These are phyloP conservation scores for Reticulomyxa filosa DNA, from an alignment of 78 protist species.

Conservation along the genomic window DNA sequence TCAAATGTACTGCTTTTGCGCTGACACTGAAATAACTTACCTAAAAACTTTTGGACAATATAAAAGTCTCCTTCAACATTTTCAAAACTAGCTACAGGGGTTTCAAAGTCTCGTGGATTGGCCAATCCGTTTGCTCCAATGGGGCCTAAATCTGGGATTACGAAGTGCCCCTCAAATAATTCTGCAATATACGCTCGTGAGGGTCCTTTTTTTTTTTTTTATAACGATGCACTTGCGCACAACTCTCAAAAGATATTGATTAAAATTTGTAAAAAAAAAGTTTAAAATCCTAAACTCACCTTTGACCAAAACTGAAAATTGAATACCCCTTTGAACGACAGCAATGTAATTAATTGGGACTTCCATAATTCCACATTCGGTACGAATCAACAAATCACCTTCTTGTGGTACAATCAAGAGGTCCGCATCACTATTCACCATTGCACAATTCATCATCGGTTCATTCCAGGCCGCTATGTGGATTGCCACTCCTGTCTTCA, in stretches of 20 bases:
- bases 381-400: neutral
- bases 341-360: neutral
- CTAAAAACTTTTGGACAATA: constrained; percentile 42
- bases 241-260: neutral
- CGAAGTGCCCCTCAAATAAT: constrained; percentile 55
- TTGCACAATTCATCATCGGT: neutral
- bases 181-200: constrained; percentile 71
- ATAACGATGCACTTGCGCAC: neutral
- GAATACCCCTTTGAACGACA: neutral
- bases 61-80: too few relatives aligned
- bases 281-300: too few relatives aligned
- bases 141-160: constrained; percentile 75
- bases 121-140: constrained; percentile 87
- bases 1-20: constrained; percentile 6
- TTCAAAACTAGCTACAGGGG: constrained; percentile 6
- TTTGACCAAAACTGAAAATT: neutral
- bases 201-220: too few relatives aligned
- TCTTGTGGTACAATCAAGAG: neutral
- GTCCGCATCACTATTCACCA: neutral
- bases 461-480: too few relatives aligned
- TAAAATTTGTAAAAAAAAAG: neutral
- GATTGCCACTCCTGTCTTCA: too few relatives aligned
- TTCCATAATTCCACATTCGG: neutral
- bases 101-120: constrained; percentile 69
- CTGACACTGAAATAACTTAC: constrained; percentile 25